Evolutionary conservation across 495 filamentous ascomycete species (phyloP), one percentile per base, ranked within the genome.

Genomic region (Penicillium maclennaniae): DNA sequence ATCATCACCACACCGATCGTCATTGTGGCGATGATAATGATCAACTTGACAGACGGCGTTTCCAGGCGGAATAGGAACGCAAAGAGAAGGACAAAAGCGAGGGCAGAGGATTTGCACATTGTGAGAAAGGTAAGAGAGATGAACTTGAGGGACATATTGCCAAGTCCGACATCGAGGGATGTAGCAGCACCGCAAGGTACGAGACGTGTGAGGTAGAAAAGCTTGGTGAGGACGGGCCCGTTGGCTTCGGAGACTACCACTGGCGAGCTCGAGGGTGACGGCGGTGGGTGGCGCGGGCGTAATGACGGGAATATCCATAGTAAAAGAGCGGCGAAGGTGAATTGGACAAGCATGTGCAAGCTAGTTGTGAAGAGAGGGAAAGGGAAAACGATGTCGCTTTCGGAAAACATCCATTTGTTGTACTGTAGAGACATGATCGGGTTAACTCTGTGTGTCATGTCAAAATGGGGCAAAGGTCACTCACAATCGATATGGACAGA

Each of bases 341-440:
- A 97, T 70, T 99, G 95, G 37, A 99, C 92, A 27, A 91, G 71
- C 91, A 99, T 97, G 73, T 99, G 95, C 61, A 91, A 67, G 58
- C 89, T 89, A 10, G 95, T 99, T 2, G 91, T 96, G 74, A 97
- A 97, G 45, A 99, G 82, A 43, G 95, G 95, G 55, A 91, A 97
- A 43, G 88, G 86, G 66, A 99, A 99, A 62, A 96, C 81, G 56
- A 92, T 82, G 49, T 89, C 85, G 45, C 86, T 82, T 16, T 85
- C 74, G 55, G 88, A 86, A 70, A 99, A 99, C 95, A 99, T 99
- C 95, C 95, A 97, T 78, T 96, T 97, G 77, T 99, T 99, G 73
- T 99, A 99, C 90, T 95, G 59, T 21, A 27, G 25, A 28, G 16
- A 0, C 16, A 40, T 16, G 14, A 27, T 9, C 16, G 6, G 10